phyloP scores from a whole-genome alignment of 2,329 filamentous ascomycete genomes.

The Calycina marina region DNA sequence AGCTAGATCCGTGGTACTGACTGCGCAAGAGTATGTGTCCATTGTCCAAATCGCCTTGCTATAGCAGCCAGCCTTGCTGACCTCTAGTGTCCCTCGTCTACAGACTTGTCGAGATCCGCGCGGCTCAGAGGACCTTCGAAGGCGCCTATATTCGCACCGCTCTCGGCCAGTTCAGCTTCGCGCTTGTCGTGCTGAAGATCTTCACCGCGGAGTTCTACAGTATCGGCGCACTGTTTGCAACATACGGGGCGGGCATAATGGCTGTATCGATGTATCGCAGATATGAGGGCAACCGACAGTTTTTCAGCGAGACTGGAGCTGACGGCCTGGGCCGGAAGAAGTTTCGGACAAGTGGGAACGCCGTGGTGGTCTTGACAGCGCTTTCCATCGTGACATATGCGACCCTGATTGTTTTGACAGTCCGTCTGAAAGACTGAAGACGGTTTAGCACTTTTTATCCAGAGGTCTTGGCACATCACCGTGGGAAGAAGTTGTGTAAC shows the following conservation, averaged over 20 bases:
- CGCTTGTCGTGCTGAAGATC: conserved; percentile 87
- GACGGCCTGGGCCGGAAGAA: conserved; percentile 32
- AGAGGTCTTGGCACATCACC: too few species aligned
- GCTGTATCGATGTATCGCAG: conserved; percentile 73
- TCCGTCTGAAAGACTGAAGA: conserved; percentile 19
- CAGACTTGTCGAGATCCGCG: conserved; percentile 76
- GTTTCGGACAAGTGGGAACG: conserved; percentile 51
- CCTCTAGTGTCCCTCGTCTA: too few species aligned
- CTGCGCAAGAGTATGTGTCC: conserved; percentile 44
- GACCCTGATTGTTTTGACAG: conserved; percentile 40
- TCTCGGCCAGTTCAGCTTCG: conserved; percentile 87
- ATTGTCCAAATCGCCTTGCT: conserved; percentile 1
- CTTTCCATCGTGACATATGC: conserved; percentile 44
- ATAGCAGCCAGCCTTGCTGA: conserved; percentile 1
- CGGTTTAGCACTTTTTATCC: neutral
- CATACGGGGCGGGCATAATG: conserved; percentile 76
- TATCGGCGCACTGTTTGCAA: conserved; percentile 89
- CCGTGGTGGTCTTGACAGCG: conserved; percentile 39
- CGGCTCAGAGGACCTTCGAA: conserved; percentile 91
- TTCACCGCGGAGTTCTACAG: conserved; percentile 95
- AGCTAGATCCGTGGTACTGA: conserved; percentile 70
- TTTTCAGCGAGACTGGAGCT: conserved; percentile 47
- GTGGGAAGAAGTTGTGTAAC: too few species aligned
- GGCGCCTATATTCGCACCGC: conserved; percentile 93
- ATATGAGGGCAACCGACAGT: conserved; percentile 85